Base-by-base conservation (phyloP, 1,139 yeast genomes). In the Zygotorulaspora mrakii region DNA sequence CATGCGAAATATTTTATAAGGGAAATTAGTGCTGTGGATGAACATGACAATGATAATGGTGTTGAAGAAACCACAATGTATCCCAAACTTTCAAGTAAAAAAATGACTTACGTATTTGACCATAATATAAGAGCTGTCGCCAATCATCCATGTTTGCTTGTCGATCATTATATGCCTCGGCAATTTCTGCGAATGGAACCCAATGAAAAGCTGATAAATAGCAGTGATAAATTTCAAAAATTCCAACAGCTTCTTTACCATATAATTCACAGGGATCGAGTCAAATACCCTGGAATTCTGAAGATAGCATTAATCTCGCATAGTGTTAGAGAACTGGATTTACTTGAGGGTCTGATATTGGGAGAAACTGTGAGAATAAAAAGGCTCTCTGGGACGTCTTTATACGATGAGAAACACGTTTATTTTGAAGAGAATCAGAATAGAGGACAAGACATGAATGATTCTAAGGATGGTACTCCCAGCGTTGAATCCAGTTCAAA, bases 81-180 rank as follows among this genome's bases (percentile, higher is more conserved):
- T 26, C 55, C 59, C 8, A 32, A 47, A 17, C 46, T 64, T 40
- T 47, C 64, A 4, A 53, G 58, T 23, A 46, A 50, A 6, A 65
- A 66, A 24, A 50, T 70, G 55, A 57, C 63, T 20, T 62, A 63
- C 17, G 50, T 79, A 30, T 65, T 82, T 18, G 69, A 70, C 37
- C 71, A 74, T 8, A 80, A 76, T 51, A 57, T 80, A 7, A 57
- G 67, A 22, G 69, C 72, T 13, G 65, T 80, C 0, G 67, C 73
- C 2, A 76, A 74, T 51, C 88, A 83, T 57, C 87, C 89, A 1
- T 77, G 82, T 27, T 63, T 82, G 31, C 57, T 82, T 28, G 88
- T 82, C 23, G 85, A 82, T 52, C 91, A 83, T 57, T 82, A 78
- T 52, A 78, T 82, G 55, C 87, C 91, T 9, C 76, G 79, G 47